A percentile compares a stretch with the other conserved stretches of the same genome.
Conservation (phyloP, 2,329 filamentous ascomycete species). For the Alternaria arborescens region DNA sequence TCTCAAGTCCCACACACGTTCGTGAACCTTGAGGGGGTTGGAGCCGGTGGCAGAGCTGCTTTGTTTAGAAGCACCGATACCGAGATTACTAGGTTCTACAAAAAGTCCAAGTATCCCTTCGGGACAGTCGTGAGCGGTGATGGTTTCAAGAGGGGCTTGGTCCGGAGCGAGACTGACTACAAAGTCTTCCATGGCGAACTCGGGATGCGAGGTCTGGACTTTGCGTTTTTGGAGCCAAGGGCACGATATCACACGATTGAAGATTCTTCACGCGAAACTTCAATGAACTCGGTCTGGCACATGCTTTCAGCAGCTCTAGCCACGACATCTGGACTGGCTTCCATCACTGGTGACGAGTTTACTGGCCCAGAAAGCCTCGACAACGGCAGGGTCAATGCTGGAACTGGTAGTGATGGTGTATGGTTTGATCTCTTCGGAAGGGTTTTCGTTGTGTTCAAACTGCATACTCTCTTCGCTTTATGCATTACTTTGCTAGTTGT, state of each 20-base stretch:
- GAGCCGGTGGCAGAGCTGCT: constrained; percentile 86
- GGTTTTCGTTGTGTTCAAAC: constrained; percentile 77
- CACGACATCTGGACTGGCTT: constrained; percentile 75
- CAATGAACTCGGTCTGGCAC: constrained; percentile 80
- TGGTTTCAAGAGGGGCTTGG: constrained; percentile 79
- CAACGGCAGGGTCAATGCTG: constrained; percentile 70
- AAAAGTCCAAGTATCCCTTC: constrained; percentile 76
- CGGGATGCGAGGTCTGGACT: constrained; percentile 86
- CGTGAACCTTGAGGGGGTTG: constrained; percentile 93
- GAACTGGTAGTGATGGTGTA: constrained; percentile 73
- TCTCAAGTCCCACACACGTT: constrained; percentile 85
- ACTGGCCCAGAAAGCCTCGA: constrained; percentile 64
- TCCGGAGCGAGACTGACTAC: constrained; percentile 91
- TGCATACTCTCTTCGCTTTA: constrained; percentile 87
- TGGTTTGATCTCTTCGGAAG: constrained; percentile 95
- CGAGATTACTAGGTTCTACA: constrained; percentile 83
- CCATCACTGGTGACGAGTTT: constrained; percentile 73
- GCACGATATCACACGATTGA: constrained; percentile 90
- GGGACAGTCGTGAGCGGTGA: constrained; percentile 84
- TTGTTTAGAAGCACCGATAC: constrained; percentile 89
- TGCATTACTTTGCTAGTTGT: constrained; percentile 84
- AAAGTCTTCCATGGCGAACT: constrained; percentile 79
- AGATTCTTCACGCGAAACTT: constrained; percentile 83
- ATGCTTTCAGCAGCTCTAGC: constrained; percentile 88
- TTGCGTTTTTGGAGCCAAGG: constrained; percentile 89